Conservation (phyloP, 2,329 filamentous ascomycete genomes). For the Aspergillus sp. region DNA sequence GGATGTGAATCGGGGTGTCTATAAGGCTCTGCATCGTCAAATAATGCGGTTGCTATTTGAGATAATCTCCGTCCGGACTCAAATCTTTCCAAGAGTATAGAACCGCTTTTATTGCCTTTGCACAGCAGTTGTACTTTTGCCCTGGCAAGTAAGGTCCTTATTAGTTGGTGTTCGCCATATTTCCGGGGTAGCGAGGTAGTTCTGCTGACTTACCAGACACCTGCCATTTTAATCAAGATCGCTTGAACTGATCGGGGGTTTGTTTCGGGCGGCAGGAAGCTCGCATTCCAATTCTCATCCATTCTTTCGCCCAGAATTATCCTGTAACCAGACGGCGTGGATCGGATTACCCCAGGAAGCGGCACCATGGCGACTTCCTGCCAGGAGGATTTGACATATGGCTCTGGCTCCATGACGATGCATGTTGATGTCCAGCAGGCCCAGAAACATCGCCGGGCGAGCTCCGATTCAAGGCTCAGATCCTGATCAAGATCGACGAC, state of each 20-base stretch:
- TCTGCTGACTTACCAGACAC: slow-evolving; percentile 1
- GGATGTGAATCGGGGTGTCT: too few relatives aligned
- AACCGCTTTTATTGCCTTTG: neutral
- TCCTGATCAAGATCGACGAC: neutral
- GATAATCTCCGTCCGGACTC: neutral
- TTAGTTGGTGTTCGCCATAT: neutral
- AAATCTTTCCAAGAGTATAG: neutral
- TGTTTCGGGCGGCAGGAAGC: too few relatives aligned
- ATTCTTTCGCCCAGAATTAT: neutral
- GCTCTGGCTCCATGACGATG: slow-evolving; percentile 1
- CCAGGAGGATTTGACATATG: neutral
- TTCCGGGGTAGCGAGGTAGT: too few relatives aligned
- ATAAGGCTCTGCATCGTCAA: neutral
- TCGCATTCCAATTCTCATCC: neutral
- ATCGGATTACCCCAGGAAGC: neutral
- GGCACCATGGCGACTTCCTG: neutral
- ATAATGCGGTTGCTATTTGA: neutral
- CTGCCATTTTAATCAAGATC: neutral
- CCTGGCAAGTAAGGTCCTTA: neutral
- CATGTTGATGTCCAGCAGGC: slow-evolving; percentile 3
- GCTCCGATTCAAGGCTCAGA: neutral
- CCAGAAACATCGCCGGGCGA: neutral
- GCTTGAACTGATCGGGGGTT: neutral
- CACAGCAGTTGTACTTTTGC: neutral
- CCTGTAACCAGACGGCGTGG: neutral